Evolutionary conservation across 1,284 basidiomycete species (phyloP).

Genomic region (Cryptococcus wingfieldii): DNA sequence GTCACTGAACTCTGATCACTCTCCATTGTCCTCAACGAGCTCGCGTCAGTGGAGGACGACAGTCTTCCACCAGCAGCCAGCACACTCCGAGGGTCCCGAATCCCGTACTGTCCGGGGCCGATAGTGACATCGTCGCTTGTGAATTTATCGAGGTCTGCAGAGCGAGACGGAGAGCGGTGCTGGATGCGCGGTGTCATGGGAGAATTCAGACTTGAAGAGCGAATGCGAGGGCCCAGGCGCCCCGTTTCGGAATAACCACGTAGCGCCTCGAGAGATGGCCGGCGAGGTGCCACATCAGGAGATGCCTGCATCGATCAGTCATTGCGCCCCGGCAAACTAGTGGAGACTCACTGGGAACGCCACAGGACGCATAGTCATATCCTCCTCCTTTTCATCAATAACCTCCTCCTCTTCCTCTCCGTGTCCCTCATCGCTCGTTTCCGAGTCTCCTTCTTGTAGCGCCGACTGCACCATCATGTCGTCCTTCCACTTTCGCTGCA

Average conservation of each 20-base stretch:
- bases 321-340: not conserved
- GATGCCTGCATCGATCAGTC: not conserved
- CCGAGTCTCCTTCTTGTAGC: slow-evolving; percentile 17
- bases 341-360: slow-evolving; percentile 12
- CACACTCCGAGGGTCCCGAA: slow-evolving; percentile 1
- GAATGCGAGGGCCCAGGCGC: slow-evolving; percentile 15
- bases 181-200: slow-evolving; percentile 28
- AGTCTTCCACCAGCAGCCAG: slow-evolving; percentile 5
- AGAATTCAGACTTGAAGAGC: slow-evolving; percentile 35
- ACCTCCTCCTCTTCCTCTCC: slow-evolving; percentile 39
- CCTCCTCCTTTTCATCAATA: slow-evolving; percentile 38
- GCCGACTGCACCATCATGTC: slow-evolving; percentile 24
- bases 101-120: slow-evolving; percentile 4
- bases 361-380: slow-evolving; percentile 49
- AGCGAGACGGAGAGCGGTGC: slow-evolving; percentile 37
- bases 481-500: slow-evolving; percentile 33
- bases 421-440: slow-evolving; percentile 33
- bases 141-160: slow-evolving; percentile 42
- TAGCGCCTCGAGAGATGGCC: slow-evolving; percentile 9
- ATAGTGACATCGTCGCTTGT: slow-evolving; percentile 16
- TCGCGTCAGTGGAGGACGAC: slow-evolving; percentile 11
- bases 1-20: not conserved
- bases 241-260: slow-evolving; percentile 15
- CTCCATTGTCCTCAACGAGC: not conserved
- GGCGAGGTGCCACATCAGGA: not conserved